phyloP scores from a whole-genome alignment of 495 filamentous ascomycete species.

The Tricharina praecox region DNA sequence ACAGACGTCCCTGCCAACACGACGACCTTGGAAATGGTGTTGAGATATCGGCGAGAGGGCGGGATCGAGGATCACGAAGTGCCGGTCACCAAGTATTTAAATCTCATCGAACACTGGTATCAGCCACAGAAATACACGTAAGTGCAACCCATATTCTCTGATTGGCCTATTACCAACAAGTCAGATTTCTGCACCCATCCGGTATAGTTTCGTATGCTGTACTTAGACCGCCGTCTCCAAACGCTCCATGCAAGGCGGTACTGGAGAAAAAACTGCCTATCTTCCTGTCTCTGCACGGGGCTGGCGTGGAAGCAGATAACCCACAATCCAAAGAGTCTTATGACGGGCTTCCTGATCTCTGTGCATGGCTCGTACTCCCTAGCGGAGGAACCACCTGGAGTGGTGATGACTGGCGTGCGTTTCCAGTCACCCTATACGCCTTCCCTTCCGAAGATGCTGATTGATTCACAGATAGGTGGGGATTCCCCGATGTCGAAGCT shows the following conservation, averaged over 20 bases:
- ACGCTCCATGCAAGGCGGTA: slow-evolving; percentile 24
- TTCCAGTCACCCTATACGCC: neutral
- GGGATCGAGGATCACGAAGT: neutral
- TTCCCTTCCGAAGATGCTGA: too few species aligned
- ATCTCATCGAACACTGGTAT: slow-evolving; percentile 3
- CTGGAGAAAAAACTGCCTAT: slow-evolving; percentile 28
- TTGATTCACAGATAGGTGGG: slow-evolving; percentile 35
- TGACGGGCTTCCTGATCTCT: slow-evolving; percentile 35
- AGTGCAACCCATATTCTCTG: neutral
- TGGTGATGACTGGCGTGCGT: slow-evolving; percentile 46
- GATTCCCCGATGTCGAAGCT: slow-evolving; percentile 39
- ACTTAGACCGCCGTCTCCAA: slow-evolving; percentile 37
- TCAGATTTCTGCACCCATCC: slow-evolving; percentile 36
- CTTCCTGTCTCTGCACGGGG: slow-evolving; percentile 38
- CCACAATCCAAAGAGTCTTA: slow-evolving; percentile 33
- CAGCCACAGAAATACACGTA: slow-evolving; percentile 38
- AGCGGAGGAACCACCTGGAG: slow-evolving; percentile 45
- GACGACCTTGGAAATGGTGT: neutral
- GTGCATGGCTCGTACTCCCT: slow-evolving; percentile 42
- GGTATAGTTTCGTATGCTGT: slow-evolving; percentile 46
- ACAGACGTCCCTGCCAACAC: slow-evolving; percentile 11
- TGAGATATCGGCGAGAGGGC: slow-evolving; percentile 6
- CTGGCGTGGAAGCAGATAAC: slow-evolving; percentile 39
- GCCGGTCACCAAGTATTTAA: neutral
- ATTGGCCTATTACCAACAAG: too few species aligned